These are phyloP conservation scores for Tylopilus intermedius DNA, from an alignment of 768 basidiomycete genomes.

Conservation along the genomic window DNA sequence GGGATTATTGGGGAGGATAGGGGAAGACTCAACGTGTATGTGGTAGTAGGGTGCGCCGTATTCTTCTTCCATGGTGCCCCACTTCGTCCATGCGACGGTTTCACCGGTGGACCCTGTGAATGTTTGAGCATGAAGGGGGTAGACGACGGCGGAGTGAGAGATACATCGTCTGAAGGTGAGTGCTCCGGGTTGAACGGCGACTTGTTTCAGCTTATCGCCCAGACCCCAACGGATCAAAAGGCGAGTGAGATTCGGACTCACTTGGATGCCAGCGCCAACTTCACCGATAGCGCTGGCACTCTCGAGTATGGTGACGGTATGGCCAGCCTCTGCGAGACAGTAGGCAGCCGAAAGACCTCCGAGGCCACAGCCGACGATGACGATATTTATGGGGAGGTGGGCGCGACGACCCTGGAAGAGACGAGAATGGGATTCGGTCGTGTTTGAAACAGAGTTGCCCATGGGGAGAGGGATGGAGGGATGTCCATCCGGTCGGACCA, in stretches of 20 bases:
- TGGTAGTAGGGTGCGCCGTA: constrained; percentile 33
- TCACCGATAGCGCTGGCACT: constrained; percentile 36
- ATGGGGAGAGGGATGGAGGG: background rate
- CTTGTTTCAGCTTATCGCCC: constrained; percentile 33
- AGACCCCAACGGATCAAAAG: constrained; percentile 51
- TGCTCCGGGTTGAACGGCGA: constrained; percentile 36
- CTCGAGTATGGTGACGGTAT: constrained; percentile 47
- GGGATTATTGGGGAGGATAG: background rate
- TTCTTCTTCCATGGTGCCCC: constrained; percentile 31
- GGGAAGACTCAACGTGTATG: constrained; percentile 28
- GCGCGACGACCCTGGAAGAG: constrained; percentile 26
- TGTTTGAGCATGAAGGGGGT: background rate
- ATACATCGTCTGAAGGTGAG: constrained; percentile 41
- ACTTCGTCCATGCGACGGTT: constrained; percentile 33
- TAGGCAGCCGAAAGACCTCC: constrained; percentile 46
- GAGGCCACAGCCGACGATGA: constrained; percentile 49
- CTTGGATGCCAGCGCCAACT: constrained; percentile 51
- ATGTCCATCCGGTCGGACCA: background rate
- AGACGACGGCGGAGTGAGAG: background rate
- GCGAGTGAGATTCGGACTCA: constrained; percentile 39
- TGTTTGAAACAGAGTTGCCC: background rate
- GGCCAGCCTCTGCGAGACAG: constrained; percentile 42
- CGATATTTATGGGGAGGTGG: constrained; percentile 29
- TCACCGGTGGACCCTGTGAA: constrained; percentile 31
- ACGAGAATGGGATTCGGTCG: background rate